Evolutionary conservation across 257 asterid species (phyloP), one percentile per base, ranked within the genome.

Genomic region (Catharanthus roseus): DNA sequence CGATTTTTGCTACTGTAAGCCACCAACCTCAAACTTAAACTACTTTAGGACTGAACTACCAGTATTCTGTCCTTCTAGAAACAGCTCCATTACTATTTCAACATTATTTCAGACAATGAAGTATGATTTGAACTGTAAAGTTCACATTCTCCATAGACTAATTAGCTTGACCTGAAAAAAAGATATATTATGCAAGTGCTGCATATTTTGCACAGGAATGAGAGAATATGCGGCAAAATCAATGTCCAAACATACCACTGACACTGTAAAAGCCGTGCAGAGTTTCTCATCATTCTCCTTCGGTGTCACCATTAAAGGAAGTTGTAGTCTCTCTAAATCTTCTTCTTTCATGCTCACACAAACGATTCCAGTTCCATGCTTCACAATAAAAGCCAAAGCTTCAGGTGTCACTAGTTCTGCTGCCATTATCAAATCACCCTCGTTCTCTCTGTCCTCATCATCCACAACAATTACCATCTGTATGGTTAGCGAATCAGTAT

Each of bases 391-490:
- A 2, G 76, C 80, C 80, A 76, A 53, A 6, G 74, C 56, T 42
- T 68, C 77, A 36, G 71, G 74, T 6, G 81, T 77, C 39, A 60
- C 77, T 55, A 39, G 28, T 51, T 69, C 62, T 67, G 81, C 81
- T 16, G 81, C 77, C 77, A 77, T 72, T 49, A 77, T 72, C 18
- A 77, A 36, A 72, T 77, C 81, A 6, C 81, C 81, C 68, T 77
- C 81, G 16, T 72, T 72, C 47, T 77, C 81, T 57, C 81, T 67
- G 34, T 72, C 81, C 49, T 72, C 81, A 72, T 77, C 81, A 42
- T 77, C 81, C 45, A 72, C 77, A 41, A 77, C 81, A 19, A 77
- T 55, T 15, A 77, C 81, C 77, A 77, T 77, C 81, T 72, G 68
- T 29, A 55, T 36, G 47, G 53, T 13, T 31, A 19, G 16, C 42